These are phyloP conservation scores for Rhinocladiella mackenziei DNA, from an alignment of 2,329 filamentous ascomycete genomes.

Conservation along the genomic window DNA sequence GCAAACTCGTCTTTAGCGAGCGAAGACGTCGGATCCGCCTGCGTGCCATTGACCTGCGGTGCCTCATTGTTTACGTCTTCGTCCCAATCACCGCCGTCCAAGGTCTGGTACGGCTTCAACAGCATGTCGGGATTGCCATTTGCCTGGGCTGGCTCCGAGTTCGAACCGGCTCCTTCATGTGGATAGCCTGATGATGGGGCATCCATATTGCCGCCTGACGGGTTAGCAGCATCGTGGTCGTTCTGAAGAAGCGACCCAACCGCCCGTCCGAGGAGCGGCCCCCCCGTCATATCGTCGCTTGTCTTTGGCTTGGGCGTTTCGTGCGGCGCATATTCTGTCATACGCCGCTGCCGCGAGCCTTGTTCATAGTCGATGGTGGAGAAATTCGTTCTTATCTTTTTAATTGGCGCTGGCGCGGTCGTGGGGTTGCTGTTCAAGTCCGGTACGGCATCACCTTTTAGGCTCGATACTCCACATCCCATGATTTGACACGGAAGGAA, in stretches of 20 bases:
- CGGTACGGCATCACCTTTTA: conserved; percentile 27
- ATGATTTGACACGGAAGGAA: conserved; percentile 13
- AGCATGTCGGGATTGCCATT: not conserved
- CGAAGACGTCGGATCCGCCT: conserved; percentile 19
- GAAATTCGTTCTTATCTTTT: conserved; percentile 26
- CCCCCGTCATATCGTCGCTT: too few species aligned
- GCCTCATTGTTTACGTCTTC: not conserved
- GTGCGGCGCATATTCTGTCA: conserved; percentile 28
- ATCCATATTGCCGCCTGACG: not conserved
- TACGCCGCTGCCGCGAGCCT: conserved; percentile 14
- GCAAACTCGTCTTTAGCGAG: conserved; percentile 22
- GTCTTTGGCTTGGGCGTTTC: conserved; percentile 14
- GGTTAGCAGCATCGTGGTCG: too few species aligned
- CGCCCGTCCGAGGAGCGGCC: too few species aligned
- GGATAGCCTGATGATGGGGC: not conserved
- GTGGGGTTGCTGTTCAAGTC: conserved; percentile 13
- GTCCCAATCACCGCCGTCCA: conserved; percentile 19
- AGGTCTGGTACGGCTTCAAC: conserved; percentile 21
- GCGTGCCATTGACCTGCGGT: conserved; percentile 6
- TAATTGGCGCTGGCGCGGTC: conserved; percentile 10
- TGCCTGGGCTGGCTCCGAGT: not conserved
- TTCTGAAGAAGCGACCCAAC: too few species aligned
- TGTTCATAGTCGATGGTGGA: conserved; percentile 26
- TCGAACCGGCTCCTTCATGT: not conserved
- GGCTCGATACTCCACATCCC: conserved; percentile 26